A percentile compares a stretch with the other conserved stretches of the same genome.
phyloP scores from a whole-genome alignment of 2,329 filamentous ascomycete genomes.

The Ramichloridium luteum region DNA sequence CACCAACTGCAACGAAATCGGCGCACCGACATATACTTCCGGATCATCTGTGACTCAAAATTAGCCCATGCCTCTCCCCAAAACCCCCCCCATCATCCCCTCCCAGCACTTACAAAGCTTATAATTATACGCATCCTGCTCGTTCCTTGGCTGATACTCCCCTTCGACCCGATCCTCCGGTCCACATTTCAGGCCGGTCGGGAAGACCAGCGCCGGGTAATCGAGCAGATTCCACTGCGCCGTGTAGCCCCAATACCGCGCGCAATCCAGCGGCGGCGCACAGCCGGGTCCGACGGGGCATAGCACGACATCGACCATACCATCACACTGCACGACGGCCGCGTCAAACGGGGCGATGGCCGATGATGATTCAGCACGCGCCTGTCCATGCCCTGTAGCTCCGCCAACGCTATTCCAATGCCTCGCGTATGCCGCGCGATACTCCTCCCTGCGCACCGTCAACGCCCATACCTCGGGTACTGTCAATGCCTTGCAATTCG shows the following conservation, averaged over 20 bases:
- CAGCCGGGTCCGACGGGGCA: conserved; percentile 46
- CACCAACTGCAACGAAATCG: conserved; percentile 43
- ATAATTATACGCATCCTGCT: conserved; percentile 37
- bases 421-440: conserved; percentile 33
- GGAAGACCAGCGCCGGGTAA: conserved; percentile 45
- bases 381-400: conserved; percentile 3
- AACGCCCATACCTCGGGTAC: conserved; percentile 34
- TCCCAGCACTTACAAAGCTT: conserved; percentile 31
- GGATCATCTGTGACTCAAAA: conserved; percentile 17
- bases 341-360: conserved; percentile 5
- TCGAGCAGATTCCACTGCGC: conserved; percentile 58
- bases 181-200: conserved; percentile 37
- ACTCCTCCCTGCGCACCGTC: conserved; percentile 31
- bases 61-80: neutral
- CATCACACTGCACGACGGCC: conserved; percentile 16
- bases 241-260: conserved; percentile 54
- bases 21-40: conserved; percentile 37
- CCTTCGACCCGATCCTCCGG: conserved; percentile 29
- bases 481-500: conserved; percentile 32
- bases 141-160: conserved; percentile 30
- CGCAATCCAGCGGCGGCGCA: conserved; percentile 41
- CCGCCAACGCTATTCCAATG: conserved; percentile 33
- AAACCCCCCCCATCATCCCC: neutral
- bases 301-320: conserved; percentile 47
- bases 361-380: too few species aligned